A percentile compares a stretch with the other conserved stretches of the same genome.
These are phyloP conservation scores for Nigrospora sphaerica DNA, from an alignment of 2,329 filamentous ascomycete genomes.

Conservation along the genomic window DNA sequence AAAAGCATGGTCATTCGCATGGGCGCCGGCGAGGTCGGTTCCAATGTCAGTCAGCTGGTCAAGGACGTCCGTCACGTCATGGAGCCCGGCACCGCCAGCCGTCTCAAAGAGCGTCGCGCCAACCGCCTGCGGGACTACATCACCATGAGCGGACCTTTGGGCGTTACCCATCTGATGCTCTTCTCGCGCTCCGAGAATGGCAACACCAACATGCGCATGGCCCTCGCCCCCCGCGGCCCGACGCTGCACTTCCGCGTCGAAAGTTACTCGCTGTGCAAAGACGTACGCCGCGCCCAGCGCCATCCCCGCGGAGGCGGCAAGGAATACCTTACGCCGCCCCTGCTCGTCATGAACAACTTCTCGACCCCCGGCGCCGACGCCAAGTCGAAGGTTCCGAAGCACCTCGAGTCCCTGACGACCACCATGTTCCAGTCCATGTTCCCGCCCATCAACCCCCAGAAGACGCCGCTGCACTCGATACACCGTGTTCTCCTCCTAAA, in stretches of 20 bases:
- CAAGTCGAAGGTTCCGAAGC: constrained; percentile 72
- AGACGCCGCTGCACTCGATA: constrained; percentile 85
- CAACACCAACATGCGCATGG: constrained; percentile 87
- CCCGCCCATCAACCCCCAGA: constrained; percentile 88
- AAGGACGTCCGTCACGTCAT: constrained; percentile 88
- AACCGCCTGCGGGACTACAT: constrained; percentile 90
- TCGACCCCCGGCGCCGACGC: constrained; percentile 54
- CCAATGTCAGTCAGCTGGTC: constrained; percentile 84
- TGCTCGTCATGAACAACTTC: constrained; percentile 99
- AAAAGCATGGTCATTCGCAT: constrained; percentile 99
- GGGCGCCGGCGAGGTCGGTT: constrained; percentile 86
- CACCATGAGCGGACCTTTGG: constrained; percentile 89
- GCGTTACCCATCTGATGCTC: constrained; percentile 85
- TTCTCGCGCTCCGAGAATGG: constrained; percentile 86
- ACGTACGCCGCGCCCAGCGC: constrained; percentile 77
- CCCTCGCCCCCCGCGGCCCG: constrained; percentile 81
- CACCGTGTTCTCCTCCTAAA: constrained; percentile 86
- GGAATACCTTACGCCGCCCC: constrained; percentile 76
- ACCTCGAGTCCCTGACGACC: constrained; percentile 86
- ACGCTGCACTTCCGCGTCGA: constrained; percentile 93
- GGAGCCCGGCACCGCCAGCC: constrained; percentile 87
- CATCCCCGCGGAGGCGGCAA: constrained; percentile 77
- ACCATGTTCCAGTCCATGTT: constrained; percentile 96
- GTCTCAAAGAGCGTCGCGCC: constrained; percentile 80
- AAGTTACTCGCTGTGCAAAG: constrained; percentile 88